Evolutionary conservation across 78 protist species (phyloP).

Genomic region (Dictyostelium discoideum): DNA sequence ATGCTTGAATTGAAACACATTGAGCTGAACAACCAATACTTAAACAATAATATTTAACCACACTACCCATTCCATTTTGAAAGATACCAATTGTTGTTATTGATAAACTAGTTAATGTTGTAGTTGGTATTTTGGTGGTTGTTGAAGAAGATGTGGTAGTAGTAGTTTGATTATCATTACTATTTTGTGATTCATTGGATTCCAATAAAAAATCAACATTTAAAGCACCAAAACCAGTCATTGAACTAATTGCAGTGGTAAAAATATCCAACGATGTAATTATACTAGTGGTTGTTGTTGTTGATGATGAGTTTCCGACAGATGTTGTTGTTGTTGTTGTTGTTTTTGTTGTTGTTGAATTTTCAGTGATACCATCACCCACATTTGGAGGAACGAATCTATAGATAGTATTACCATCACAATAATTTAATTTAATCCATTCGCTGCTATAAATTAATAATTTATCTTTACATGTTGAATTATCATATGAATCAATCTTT

Average conservation of each 20-base stretch:
- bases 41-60: not conserved
- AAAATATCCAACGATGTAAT: not conserved
- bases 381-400: not conserved
- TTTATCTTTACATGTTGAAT: not conserved
- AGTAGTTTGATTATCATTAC: not conserved
- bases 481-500: not conserved
- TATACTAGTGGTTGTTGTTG: not conserved
- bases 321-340: not conserved
- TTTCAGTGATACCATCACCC: not conserved
- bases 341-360: not conserved
- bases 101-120: not conserved
- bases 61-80: not conserved
- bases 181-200: not conserved
- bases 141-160: not conserved
- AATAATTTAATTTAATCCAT: constrained; percentile 6
- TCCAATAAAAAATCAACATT: not conserved
- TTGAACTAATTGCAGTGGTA: not conserved
- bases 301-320: not conserved
- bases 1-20: not conserved
- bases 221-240: not conserved
- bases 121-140: not conserved
- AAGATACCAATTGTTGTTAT: not conserved
- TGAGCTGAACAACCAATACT: not conserved
- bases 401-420: not conserved
- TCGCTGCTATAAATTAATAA: not conserved